phyloP scores from a whole-genome alignment of 805 yeast species.

The Clavispora phyllophila region DNA sequence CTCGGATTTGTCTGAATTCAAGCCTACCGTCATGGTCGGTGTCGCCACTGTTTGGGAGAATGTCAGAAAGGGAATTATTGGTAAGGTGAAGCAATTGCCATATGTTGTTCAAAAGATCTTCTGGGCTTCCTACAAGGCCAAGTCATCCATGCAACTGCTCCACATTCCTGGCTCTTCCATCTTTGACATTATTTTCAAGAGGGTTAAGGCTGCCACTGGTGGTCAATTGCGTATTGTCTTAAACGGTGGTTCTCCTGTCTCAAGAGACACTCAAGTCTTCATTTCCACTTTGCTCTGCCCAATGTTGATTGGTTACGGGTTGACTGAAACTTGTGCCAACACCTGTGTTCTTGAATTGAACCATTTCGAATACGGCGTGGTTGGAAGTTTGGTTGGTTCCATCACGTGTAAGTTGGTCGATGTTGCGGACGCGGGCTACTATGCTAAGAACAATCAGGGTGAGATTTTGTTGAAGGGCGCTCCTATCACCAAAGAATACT shows the following conservation, averaged over 20 bases:
- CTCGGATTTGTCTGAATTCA: conserved; percentile 82
- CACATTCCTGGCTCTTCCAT: conserved; percentile 71
- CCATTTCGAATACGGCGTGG: conserved; percentile 65
- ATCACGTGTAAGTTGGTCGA: conserved; percentile 86
- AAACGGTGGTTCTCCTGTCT: conserved; percentile 92
- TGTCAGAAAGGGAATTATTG: conserved; percentile 84
- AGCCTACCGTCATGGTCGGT: conserved; percentile 95
- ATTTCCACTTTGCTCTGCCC: conserved; percentile 73
- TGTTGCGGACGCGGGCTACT: conserved; percentile 87
- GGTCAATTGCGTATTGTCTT: conserved; percentile 69
- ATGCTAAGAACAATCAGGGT: conserved; percentile 88
- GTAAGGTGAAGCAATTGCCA: conserved; percentile 66
- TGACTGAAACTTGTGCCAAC: conserved; percentile 94
- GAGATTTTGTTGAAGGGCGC: conserved; percentile 80
- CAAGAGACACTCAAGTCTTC: conserved; percentile 76
- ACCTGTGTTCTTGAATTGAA: conserved; percentile 63
- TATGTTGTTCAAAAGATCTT: conserved; percentile 68
- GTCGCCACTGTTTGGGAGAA: conserved; percentile 99
- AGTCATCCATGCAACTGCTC: conserved; percentile 54
- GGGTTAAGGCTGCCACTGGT: conserved; percentile 91
- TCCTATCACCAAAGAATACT: conserved; percentile 72
- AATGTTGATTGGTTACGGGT: conserved; percentile 90
- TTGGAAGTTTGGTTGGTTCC: conserved; percentile 80
- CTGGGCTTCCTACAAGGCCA: conserved; percentile 83
- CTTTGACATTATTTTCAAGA: conserved; percentile 79